Evolutionary conservation across 441 rosid genomes (phyloP), one percentile per base, ranked within the genome.

Genomic region (Flueggea neowawraea): DNA sequence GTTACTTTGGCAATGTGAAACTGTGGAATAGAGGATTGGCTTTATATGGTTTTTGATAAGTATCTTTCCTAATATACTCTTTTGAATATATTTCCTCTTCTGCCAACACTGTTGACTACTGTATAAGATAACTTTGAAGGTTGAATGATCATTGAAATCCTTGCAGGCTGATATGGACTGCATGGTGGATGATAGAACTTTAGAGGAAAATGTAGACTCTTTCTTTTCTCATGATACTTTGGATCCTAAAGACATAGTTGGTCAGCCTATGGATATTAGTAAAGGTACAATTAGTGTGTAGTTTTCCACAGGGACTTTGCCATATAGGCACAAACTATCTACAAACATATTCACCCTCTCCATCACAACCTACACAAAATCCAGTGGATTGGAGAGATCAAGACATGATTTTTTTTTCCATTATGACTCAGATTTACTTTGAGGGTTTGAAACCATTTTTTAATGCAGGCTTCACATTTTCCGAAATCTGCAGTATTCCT

Each of bases 131-230:
- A 3, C 4, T 36, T 3, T 36, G 41, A 36, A 36, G 41, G 9
- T 36, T 36, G 9, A 36, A 36, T 36, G 9, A 36, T 36, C 41
- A 36, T 36, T 5, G 9, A 36, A 36, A 36, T 36, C 16, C 58
- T 66, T 81, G 80, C 82, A 88, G 95, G 82, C 75, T 76, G 89
- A 79, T 63, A 70, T 78, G 72, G 88, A 81, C 55, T 80, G 60
- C 52, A 70, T 82, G 62, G 77, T 81, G 69, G 87, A 82, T 59
- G 85, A 82, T 62, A 76, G 80, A 61, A 73, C 86, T 70, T 70
- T 81, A 56, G 86, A 84, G 54, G 91, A 84, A 61, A 80, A 84
- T 63, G 86, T 81, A 1, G 90, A 83, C 22, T 86, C 89, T 48
- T 78, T 71, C 75, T 68, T 83, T 55, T 81, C 84, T 43, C 82